phyloP scores from a whole-genome alignment of 495 filamentous ascomycete genomes.

The Penicillium riverlandense region DNA sequence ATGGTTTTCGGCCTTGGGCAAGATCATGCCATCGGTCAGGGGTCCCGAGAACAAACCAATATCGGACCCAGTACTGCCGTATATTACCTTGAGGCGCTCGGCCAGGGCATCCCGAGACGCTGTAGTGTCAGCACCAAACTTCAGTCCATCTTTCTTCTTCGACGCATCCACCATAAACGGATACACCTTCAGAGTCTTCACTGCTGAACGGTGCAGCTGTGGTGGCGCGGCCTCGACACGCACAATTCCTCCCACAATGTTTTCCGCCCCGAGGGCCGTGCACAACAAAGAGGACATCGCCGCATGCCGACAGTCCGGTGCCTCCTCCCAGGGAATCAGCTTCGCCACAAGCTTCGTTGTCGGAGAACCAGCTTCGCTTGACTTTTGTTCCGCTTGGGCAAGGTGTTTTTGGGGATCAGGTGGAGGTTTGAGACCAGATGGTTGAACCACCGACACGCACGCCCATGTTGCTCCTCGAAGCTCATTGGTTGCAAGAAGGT shows the following conservation, averaged over 20 bases:
- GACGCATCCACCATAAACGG: constrained; percentile 58
- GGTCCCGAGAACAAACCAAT: constrained; percentile 71
- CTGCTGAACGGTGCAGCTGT: constrained; percentile 45
- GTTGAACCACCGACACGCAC: constrained; percentile 69
- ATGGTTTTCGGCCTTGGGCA: constrained; percentile 43
- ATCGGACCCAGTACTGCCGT: constrained; percentile 31
- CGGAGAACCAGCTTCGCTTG: constrained; percentile 49
- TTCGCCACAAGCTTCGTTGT: constrained; percentile 69
- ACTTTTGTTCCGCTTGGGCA: constrained; percentile 46
- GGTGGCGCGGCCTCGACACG: constrained; percentile 70
- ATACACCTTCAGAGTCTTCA: constrained; percentile 60
- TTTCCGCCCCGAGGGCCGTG: constrained; percentile 57
- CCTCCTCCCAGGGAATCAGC: constrained; percentile 73
- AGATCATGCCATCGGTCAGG: constrained; percentile 77
- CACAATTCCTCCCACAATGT: constrained; percentile 79
- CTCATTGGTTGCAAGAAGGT: constrained; percentile 57
- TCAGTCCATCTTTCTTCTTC: constrained; percentile 57
- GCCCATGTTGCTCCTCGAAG: constrained; percentile 69
- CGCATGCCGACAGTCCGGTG: constrained; percentile 69
- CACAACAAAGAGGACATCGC: constrained; percentile 73
- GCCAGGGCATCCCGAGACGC: constrained; percentile 62
- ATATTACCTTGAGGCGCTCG: constrained; percentile 42
- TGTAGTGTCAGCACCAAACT: constrained; percentile 83
- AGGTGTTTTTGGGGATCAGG: constrained; percentile 67
- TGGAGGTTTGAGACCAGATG: constrained; percentile 67